phyloP scores from a whole-genome alignment of 768 basidiomycete genomes.

The Trametes cingulata region DNA sequence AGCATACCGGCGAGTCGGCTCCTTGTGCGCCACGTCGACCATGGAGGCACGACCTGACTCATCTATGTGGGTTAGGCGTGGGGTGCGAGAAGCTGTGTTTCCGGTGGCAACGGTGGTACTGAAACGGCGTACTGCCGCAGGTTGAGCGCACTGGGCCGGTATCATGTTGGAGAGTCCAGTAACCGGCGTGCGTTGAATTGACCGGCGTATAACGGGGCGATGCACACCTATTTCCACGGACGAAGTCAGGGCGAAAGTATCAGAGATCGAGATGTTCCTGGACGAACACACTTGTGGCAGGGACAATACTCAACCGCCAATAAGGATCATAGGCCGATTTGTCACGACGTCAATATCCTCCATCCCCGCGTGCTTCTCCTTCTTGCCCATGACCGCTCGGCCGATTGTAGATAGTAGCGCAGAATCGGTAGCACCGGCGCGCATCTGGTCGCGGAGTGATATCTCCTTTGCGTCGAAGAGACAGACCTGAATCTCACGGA shows the following conservation, averaged over 20 bases:
- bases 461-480: slow-evolving; percentile 85
- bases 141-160: not conserved
- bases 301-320: slow-evolving; percentile 80
- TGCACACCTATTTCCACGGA: slow-evolving; percentile 11
- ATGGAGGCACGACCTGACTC: slow-evolving; percentile 69
- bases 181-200: slow-evolving; percentile 13
- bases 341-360: slow-evolving; percentile 72
- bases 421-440: slow-evolving; percentile 62
- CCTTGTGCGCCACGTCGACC: slow-evolving; percentile 78
- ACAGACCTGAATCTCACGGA: slow-evolving; percentile 56
- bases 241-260: slow-evolving; percentile 14
- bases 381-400: slow-evolving; percentile 66
- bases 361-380: slow-evolving; percentile 85
- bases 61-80: slow-evolving; percentile 70
- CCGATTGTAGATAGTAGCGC: slow-evolving; percentile 62
- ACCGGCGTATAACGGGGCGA: slow-evolving; percentile 11
- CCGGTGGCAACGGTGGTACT: slow-evolving; percentile 14
- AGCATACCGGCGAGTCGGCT: slow-evolving; percentile 62
- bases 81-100: slow-evolving; percentile 16
- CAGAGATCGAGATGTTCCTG: slow-evolving; percentile 14
- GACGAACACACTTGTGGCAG: slow-evolving; percentile 23
- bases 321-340: slow-evolving; percentile 89
- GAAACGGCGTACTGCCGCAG: slow-evolving; percentile 17
- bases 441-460: slow-evolving; percentile 75
- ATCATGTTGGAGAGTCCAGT: not conserved